Conservation (phyloP, 805 yeast genomes). For the Zygosaccharomyces rouxii region DNA sequence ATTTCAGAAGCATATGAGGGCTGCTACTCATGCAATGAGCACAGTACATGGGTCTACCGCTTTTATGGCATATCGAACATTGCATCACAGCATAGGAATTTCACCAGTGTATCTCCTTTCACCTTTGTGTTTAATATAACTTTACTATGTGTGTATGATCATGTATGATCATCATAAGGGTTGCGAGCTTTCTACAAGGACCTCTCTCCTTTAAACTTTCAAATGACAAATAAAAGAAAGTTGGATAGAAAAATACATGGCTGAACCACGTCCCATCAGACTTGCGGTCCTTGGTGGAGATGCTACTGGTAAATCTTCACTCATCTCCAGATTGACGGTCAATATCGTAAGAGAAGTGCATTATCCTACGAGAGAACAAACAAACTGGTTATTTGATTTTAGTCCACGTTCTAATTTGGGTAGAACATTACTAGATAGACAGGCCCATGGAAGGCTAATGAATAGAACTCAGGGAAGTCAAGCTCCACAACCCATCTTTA, state of each 20-base stretch:
- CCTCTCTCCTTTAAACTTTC: background rate
- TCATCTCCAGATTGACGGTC: slow-evolving; percentile 46
- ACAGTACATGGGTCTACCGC: slow-evolving; percentile 22
- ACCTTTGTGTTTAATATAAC: background rate
- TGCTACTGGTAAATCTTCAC: slow-evolving; percentile 56
- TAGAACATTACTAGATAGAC: slow-evolving; percentile 45
- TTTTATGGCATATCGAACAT: slow-evolving; percentile 24
- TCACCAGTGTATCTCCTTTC: background rate
- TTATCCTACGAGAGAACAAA: slow-evolving; percentile 65
- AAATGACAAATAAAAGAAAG: background rate
- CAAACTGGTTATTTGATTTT: slow-evolving; percentile 54
- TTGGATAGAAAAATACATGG: slow-evolving; percentile 1
- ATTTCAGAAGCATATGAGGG: slow-evolving; percentile 21
- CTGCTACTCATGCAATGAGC: slow-evolving; percentile 29
- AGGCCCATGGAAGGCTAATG: slow-evolving; percentile 40
- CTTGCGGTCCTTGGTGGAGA: slow-evolving; percentile 59
- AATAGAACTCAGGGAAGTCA: slow-evolving; percentile 32
- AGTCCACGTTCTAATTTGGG: slow-evolving; percentile 40
- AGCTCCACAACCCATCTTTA: slow-evolving; percentile 28
- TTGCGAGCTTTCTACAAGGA: background rate
- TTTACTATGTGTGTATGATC: background rate
- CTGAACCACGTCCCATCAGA: slow-evolving; percentile 43
- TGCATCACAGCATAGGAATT: slow-evolving; percentile 9
- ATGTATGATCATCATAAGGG: too few species aligned
- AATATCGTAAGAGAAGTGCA: slow-evolving; percentile 59